A percentile compares a stretch with the other conserved stretches of the same genome.
Conservation (phyloP, 208 protist species). For the Trypanosoma avium region DNA sequence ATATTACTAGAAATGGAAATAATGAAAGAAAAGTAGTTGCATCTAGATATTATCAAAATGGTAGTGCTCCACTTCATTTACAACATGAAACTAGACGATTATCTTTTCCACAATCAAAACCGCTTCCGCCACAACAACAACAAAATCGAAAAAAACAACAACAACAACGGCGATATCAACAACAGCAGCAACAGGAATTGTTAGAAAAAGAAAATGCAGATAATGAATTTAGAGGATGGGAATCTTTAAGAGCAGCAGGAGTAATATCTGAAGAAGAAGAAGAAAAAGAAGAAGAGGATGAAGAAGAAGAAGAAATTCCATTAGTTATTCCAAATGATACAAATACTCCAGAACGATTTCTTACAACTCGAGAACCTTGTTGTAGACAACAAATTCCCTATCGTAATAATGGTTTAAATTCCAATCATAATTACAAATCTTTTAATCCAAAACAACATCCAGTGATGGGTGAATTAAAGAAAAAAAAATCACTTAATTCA, state of each 20-base stretch:
- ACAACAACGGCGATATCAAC: neutral
- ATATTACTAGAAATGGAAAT: neutral
- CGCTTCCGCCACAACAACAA: no score
- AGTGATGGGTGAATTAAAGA: no score
- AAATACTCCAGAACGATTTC: neutral
- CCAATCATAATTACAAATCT: no score
- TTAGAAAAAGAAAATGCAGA: no score
- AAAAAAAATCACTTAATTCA: no score
- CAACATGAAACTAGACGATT: neutral
- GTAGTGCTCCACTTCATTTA: neutral
- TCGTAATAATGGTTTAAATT: no score
- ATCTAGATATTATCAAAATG: neutral
- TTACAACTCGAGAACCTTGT: no score
- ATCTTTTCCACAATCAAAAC: neutral
- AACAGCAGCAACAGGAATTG: constrained; percentile 1
- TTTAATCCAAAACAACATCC: no score
- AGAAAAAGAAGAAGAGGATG: neutral
- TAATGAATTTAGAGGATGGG: constrained; percentile 4
- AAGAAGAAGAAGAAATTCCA: neutral
- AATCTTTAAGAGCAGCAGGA: no score
- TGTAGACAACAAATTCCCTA: no score
- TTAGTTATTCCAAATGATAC: neutral
- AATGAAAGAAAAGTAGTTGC: neutral
- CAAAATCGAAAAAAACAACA: neutral
- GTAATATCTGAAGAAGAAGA: no score